A percentile compares a stretch with the other conserved stretches of the same genome.
These are phyloP conservation scores for Pichia sp. DNA, from an alignment of 1,139 yeast genomes.

Conservation along the genomic window DNA sequence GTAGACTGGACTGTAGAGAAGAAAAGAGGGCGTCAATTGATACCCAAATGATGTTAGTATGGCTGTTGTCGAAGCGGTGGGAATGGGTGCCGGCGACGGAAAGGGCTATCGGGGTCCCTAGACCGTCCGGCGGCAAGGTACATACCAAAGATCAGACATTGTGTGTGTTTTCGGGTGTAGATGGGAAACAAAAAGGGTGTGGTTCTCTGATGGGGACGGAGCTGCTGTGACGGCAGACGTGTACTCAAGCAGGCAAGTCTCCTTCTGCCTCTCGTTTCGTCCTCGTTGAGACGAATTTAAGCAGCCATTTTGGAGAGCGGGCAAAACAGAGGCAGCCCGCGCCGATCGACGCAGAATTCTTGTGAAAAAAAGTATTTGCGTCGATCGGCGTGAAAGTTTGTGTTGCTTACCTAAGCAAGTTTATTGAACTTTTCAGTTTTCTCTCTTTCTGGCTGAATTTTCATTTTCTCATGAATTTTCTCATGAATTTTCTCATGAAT, in stretches of 20 bases:
- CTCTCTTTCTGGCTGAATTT: slow-evolving; percentile 6
- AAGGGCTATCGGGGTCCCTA: not conserved
- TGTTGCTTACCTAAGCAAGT: not conserved
- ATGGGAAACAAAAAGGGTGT: not conserved
- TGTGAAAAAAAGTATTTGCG: too few relatives aligned
- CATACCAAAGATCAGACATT: slow-evolving; percentile 35
- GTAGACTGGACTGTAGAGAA: slow-evolving; percentile 54
- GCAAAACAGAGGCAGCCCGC: not conserved
- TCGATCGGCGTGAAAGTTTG: slow-evolving; percentile 7
- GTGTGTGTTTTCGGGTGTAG: slow-evolving; percentile 5
- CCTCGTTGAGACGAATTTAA: not conserved
- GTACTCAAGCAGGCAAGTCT: not conserved
- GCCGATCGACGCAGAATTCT: slow-evolving; percentile 7
- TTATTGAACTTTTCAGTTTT: not conserved
- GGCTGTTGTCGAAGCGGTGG: not conserved
- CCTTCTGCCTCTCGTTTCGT: not conserved
- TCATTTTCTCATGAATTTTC: not conserved
- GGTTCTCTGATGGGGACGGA: not conserved
- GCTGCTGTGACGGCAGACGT: not conserved
- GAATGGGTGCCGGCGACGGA: too few relatives aligned
- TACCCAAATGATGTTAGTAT: slow-evolving; percentile 6
- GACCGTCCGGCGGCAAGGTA: slow-evolving; percentile 4
- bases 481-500: not conserved
- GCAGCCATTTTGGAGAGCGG: slow-evolving; percentile 10
- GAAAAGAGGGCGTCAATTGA: not conserved